Evolutionary conservation across 2,329 filamentous ascomycete species (phyloP), one percentile per base, ranked within the genome.

Genomic region (Ophiostoma ulmi): DNA sequence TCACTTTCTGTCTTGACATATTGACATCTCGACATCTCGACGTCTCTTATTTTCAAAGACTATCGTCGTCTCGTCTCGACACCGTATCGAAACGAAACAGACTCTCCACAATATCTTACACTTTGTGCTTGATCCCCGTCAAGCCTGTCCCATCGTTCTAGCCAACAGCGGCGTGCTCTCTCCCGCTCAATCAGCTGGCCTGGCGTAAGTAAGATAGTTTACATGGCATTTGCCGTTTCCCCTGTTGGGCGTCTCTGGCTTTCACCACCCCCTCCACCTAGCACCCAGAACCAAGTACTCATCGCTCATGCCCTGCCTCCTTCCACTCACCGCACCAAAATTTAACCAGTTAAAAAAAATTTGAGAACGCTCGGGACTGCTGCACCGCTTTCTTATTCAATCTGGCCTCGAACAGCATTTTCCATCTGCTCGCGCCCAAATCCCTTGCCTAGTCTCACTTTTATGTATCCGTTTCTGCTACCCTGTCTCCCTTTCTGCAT

Each of bases 311-410:
- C 65, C 65, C 68, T 58, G 11, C 52, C 52, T 58, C 52, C 38
- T 22, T 44, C 41, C 67, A 69, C 67, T 71, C 70, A 71, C 70
- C 70, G 63, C 72, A 68, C 63, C 35, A 36, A 64, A 39, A 39
- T 22, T 39, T 2, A 65, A 41, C 8, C 35, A 65, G 35, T 22
- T 35, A 36, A 38, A 36, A 69, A 68, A 70, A n/a, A 48, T 14
- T 22, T 48, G 55, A 69, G 55, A 13, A 41, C 66, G 61, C 67
- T 66, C 41, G 66, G 11, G n/a, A 48, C 20, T 68, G 55, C 26
- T 52, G n/a, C 52, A 31, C 41, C 70, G 52, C 64, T 36, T 63
- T 68, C 38, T 58, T n/a, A 64, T 70, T 64, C 38, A 65, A 38
- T 64, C 65, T 48, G 11, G 67, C 39, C 63, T 65, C 63, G 63